Conservation (phyloP, 2,329 filamentous ascomycete genomes). For the Stemphylium vesicarium region DNA sequence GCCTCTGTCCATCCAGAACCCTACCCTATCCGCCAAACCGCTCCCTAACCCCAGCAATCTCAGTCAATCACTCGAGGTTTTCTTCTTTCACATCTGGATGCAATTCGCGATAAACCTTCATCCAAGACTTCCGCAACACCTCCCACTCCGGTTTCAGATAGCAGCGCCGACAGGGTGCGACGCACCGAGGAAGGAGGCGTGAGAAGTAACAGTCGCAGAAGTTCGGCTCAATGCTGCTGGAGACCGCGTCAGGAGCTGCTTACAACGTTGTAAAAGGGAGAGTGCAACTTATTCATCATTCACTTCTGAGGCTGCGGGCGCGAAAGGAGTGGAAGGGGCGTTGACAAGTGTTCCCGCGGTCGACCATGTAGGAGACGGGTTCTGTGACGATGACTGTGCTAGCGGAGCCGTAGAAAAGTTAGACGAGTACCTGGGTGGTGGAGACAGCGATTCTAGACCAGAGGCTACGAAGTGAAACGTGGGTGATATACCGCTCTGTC, state of each 20-base stretch:
- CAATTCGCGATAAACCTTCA: slow-evolving; percentile 22
- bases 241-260: background rate
- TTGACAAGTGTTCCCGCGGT: slow-evolving; percentile 6
- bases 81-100: slow-evolving; percentile 25
- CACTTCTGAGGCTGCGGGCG: background rate
- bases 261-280: too few species aligned
- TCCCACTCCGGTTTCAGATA: slow-evolving; percentile 29
- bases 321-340: background rate
- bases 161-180: slow-evolving; percentile 34
- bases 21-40: slow-evolving; percentile 6
- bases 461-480: slow-evolving; percentile 13
- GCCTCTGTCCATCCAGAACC: background rate
- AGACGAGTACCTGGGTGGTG: background rate
- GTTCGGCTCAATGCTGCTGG: slow-evolving; percentile 7
- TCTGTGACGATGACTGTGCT: background rate
- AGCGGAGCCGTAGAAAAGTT: too few species aligned
- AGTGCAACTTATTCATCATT: background rate
- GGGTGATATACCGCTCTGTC: background rate
- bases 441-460: background rate
- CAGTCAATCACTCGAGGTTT: slow-evolving; percentile 28
- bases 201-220: slow-evolving; percentile 31
- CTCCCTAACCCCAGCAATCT: slow-evolving; percentile 25
- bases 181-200: slow-evolving; percentile 18
- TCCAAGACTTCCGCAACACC: slow-evolving; percentile 15
- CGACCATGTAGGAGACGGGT: slow-evolving; percentile 2